phyloP scores from a whole-genome alignment of 768 basidiomycete genomes.

The Pilatotrama ljubarskyi region DNA sequence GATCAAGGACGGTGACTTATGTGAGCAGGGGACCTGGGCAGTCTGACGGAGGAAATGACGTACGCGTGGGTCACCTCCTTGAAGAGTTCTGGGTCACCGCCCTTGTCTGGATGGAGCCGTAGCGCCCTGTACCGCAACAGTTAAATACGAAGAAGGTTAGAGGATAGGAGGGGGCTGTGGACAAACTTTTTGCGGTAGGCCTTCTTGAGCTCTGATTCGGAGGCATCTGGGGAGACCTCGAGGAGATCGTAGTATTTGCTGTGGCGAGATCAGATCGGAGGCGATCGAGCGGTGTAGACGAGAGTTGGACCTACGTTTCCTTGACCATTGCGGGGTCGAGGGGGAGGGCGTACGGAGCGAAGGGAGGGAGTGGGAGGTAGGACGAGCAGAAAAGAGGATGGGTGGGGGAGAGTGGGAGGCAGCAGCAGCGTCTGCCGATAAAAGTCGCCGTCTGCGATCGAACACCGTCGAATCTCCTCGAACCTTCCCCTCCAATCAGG shows the following conservation, averaged over 20 bases:
- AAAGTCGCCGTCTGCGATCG: conserved; percentile 33
- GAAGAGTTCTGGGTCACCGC: conserved; percentile 95
- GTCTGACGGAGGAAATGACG: conserved; percentile 35
- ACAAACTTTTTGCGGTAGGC: conserved; percentile 90
- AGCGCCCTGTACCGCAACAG: conserved; percentile 58
- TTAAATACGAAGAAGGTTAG: conserved; percentile 7
- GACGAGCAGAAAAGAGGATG: conserved; percentile 6
- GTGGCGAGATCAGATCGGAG: conserved; percentile 14
- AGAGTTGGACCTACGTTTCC: conserved; percentile 54
- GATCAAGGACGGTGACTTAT: conserved; percentile 10
- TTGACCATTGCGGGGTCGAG: conserved; percentile 53
- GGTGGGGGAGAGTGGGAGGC: conserved; percentile 4
- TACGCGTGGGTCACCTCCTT: conserved; percentile 97
- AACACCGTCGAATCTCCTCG: conserved; percentile 40
- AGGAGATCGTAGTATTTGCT: conserved; percentile 94
- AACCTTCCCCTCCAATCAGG: conserved; percentile 20
- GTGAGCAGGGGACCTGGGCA: not conserved
- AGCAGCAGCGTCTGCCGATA: conserved; percentile 25
- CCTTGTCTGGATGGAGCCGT: conserved; percentile 89
- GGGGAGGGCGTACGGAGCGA: conserved; percentile 17
- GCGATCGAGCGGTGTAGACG: conserved; percentile 10
- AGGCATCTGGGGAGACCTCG: conserved; percentile 76
- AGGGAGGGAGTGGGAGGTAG: not conserved
- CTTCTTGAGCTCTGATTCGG: conserved; percentile 88
- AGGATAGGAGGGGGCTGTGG: not conserved